phyloP scores from a whole-genome alignment of 345 rosid genomes.

The Syzygium jambos region DNA sequence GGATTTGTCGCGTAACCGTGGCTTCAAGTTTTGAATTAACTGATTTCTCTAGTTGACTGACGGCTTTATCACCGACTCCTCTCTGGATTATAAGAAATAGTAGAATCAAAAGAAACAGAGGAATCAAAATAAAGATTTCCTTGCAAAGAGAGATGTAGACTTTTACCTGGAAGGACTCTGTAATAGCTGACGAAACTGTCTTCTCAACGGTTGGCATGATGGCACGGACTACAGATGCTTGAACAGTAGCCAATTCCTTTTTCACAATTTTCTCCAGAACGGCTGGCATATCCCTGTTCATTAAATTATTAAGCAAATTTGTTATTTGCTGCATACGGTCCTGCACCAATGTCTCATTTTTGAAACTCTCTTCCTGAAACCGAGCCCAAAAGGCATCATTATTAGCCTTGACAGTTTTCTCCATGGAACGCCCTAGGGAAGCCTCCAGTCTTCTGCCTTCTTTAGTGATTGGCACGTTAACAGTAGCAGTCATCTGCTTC shows the following conservation, averaged over 20 bases:
- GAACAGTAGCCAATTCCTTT: slow-evolving; percentile 57
- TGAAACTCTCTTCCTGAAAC: slow-evolving; percentile 60
- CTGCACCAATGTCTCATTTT: slow-evolving; percentile 51
- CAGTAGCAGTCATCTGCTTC: slow-evolving; percentile 61
- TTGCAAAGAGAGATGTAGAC: background rate
- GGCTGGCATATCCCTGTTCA: slow-evolving; percentile 53
- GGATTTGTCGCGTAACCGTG: slow-evolving; percentile 75
- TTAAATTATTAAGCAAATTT: slow-evolving; percentile 36
- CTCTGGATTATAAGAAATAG: slow-evolving; percentile 36
- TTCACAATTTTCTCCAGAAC: slow-evolving; percentile 58
- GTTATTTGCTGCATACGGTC: slow-evolving; percentile 56
- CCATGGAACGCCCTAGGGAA: slow-evolving; percentile 58
- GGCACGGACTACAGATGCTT: slow-evolving; percentile 42
- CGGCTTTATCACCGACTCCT: slow-evolving; percentile 85
- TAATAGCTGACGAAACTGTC: slow-evolving; percentile 47
- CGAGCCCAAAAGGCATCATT: slow-evolving; percentile 80
- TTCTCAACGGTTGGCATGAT: slow-evolving; percentile 62
- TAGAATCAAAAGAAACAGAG: background rate
- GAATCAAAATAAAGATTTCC: background rate
- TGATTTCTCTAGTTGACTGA: slow-evolving; percentile 77
- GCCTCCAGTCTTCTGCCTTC: slow-evolving; percentile 79
- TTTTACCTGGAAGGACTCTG: slow-evolving; percentile 84
- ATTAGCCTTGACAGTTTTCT: slow-evolving; percentile 64
- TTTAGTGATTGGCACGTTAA: slow-evolving; percentile 41
- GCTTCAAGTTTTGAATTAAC: slow-evolving; percentile 77